A percentile compares a stretch with the other conserved stretches of the same genome.
phyloP scores from a whole-genome alignment of 2,329 filamentous ascomycete genomes.

The Fusarium ramigenum region DNA sequence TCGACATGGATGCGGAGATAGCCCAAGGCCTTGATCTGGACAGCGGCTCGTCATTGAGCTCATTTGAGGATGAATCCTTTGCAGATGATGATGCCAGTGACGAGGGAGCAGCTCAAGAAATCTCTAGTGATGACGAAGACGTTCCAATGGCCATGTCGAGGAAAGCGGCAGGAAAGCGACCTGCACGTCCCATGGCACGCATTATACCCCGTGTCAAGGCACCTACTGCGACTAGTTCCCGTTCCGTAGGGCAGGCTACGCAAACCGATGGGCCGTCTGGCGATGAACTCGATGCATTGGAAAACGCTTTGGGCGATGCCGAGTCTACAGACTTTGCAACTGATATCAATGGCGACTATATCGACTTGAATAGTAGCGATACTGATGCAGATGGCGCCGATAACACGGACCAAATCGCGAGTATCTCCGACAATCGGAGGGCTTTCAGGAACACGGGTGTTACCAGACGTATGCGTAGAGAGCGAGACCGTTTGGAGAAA shows the following conservation, averaged over 20 bases:
- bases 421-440: conserved; percentile 45
- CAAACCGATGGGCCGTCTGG: neutral
- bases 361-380: conserved; percentile 34
- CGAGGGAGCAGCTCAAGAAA: conserved; percentile 17
- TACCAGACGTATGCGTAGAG: conserved; percentile 46
- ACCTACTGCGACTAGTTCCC: neutral
- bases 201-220: neutral
- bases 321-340: neutral
- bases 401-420: conserved; percentile 6
- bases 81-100: conserved; percentile 33
- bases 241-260: neutral
- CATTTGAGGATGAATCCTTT: conserved; percentile 26
- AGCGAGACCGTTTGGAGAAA: conserved; percentile 75
- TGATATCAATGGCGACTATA: neutral
- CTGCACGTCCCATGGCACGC: neutral
- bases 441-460: conserved; percentile 45
- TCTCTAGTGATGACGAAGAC: conserved; percentile 45
- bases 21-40: conserved; percentile 36
- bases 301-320: neutral
- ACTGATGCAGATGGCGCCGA: conserved; percentile 13
- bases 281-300: conserved; percentile 5
- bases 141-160: conserved; percentile 29
- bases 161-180: conserved; percentile 14
- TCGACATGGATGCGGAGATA: conserved; percentile 47
- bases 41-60: conserved; percentile 9